phyloP scores from a whole-genome alignment of 2,329 filamentous ascomycete species.

The Hypoxylon sp. region DNA sequence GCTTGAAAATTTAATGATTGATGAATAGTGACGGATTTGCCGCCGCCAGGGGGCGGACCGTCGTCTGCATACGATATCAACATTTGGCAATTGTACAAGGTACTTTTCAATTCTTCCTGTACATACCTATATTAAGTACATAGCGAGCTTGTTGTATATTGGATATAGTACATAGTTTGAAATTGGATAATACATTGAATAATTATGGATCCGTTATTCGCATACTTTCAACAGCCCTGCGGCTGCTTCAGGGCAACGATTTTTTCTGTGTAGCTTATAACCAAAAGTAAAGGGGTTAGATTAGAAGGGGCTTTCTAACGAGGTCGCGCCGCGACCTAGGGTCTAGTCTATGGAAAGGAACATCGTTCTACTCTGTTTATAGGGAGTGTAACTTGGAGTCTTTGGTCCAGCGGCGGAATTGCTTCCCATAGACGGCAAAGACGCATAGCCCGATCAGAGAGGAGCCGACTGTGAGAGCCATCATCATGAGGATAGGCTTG shows the following conservation, averaged over 20 bases:
- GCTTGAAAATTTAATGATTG: neutral
- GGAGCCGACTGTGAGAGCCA: conserved; percentile 50
- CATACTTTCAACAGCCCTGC: neutral
- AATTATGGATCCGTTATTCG: neutral
- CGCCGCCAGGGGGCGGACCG: neutral
- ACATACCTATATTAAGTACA: conserved; percentile 14
- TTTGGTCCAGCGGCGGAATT: conserved; percentile 52
- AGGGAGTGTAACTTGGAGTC: conserved; percentile 51
- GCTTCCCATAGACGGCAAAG: conserved; percentile 52
- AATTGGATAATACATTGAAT: neutral
- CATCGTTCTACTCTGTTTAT: conserved; percentile 11
- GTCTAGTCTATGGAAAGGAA: neutral
- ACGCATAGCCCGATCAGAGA: conserved; percentile 49
- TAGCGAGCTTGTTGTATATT: conserved; percentile 12
- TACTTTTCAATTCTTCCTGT: conserved; percentile 8
- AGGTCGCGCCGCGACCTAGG: neutral
- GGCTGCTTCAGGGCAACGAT: neutral
- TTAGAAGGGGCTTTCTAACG: neutral
- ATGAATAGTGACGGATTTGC: conserved; percentile 11
- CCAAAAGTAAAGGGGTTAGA: neutral
- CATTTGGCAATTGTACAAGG: conserved; percentile 26
- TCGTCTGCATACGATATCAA: conserved; percentile 21
- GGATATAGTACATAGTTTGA: conserved; percentile 13
- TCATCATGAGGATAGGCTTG: conserved; percentile 49
- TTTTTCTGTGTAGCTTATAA: no score